Percentiles rank a stretch among this genome's conserved stretches.
Conservation (phyloP, 177 flowering plant species). For the Tripterygium wilfordii region DNA sequence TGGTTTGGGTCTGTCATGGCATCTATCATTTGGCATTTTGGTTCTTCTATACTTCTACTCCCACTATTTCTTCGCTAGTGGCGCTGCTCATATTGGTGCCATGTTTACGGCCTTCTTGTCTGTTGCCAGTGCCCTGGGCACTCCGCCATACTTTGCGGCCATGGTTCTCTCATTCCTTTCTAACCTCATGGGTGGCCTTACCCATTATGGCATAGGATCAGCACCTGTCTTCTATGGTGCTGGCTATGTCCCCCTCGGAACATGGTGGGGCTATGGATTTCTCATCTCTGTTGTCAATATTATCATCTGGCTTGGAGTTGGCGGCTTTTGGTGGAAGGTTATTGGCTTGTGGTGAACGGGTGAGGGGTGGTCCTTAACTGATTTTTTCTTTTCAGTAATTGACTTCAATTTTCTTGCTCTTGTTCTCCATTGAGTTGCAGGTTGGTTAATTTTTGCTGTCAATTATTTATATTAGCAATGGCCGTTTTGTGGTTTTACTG, state of each 20-base stretch:
- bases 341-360: slow-evolving; percentile 87
- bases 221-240: slow-evolving; percentile 98
- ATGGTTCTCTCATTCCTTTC: slow-evolving; percentile 85
- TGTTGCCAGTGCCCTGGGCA: slow-evolving; percentile 85
- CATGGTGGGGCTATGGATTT: slow-evolving; percentile 98
- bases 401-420: slow-evolving; percentile 6
- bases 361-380: neutral
- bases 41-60: slow-evolving; percentile 92
- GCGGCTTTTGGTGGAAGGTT: slow-evolving; percentile 93
- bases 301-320: slow-evolving; percentile 88
- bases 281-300: slow-evolving; percentile 75
- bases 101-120: slow-evolving; percentile 97
- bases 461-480: slow-evolving; percentile 5
- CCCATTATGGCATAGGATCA: slow-evolving; percentile 95
- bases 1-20: slow-evolving; percentile 94
- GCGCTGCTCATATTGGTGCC: slow-evolving; percentile 98
- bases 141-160: slow-evolving; percentile 83
- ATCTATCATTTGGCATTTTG: slow-evolving; percentile 80
- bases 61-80: slow-evolving; percentile 97
- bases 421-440: slow-evolving; percentile 1
- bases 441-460: slow-evolving; percentile 1
- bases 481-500: slow-evolving; percentile 3
- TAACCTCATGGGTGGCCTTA: slow-evolving; percentile 94
- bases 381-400: slow-evolving; percentile 4
- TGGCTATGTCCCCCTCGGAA: slow-evolving; percentile 72